Evolutionary conservation across 1,139 yeast species (phyloP).

Genomic region (Hyphopichia wangnamkhiaoensis): DNA sequence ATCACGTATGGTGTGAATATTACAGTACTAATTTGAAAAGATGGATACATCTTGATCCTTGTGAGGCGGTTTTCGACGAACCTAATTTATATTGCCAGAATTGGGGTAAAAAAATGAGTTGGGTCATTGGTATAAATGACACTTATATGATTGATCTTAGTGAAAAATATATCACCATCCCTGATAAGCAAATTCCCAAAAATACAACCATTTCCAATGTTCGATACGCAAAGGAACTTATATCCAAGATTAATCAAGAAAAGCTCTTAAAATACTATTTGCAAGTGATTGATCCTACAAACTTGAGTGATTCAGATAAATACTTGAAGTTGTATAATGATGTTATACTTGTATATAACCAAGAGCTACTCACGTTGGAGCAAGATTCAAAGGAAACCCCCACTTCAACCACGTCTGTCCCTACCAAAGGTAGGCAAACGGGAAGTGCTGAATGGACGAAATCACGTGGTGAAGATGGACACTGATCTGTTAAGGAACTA

Average conservation of each 20-base stretch:
- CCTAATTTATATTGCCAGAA: slow-evolving; percentile 77
- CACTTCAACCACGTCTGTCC: slow-evolving; percentile 10
- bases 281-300: slow-evolving; percentile 22
- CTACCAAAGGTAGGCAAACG: slow-evolving; percentile 61
- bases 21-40: slow-evolving; percentile 59
- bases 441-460: slow-evolving; percentile 78
- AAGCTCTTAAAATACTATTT: slow-evolving; percentile 29
- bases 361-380: slow-evolving; percentile 16
- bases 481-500: background rate
- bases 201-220: slow-evolving; percentile 39
- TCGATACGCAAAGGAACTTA: slow-evolving; percentile 32
- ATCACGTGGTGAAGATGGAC: slow-evolving; percentile 78
- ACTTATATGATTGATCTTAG: slow-evolving; percentile 71
- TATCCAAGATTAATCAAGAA: slow-evolving; percentile 40
- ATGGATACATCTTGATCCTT: slow-evolving; percentile 90
- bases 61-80: slow-evolving; percentile 83
- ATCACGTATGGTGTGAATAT: slow-evolving; percentile 96
- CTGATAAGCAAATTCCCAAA: slow-evolving; percentile 54
- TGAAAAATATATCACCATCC: slow-evolving; percentile 59
- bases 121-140: slow-evolving; percentile 67
- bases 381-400: slow-evolving; percentile 9
- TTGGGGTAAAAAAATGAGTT: slow-evolving; percentile 95
- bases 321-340: slow-evolving; percentile 25
- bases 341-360: slow-evolving; percentile 24
- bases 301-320: slow-evolving; percentile 17